Evolutionary conservation across 192 early-diverging fungal species (phyloP), one percentile per base, ranked within the genome.

Genomic region (Rhizophagus sp.): DNA sequence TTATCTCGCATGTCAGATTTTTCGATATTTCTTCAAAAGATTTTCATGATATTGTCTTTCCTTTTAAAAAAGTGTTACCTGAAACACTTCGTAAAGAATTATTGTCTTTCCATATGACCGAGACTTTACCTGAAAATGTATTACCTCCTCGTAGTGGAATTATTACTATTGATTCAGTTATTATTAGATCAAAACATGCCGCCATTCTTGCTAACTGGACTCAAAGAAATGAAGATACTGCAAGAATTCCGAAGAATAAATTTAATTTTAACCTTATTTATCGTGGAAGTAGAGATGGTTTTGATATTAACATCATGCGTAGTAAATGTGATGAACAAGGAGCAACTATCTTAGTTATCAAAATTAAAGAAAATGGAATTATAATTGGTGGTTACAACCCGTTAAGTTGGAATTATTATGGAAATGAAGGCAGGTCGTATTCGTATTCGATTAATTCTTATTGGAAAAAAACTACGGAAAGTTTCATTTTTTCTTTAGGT

Each of bases 1-100:
- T 36, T 22, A 77, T 77, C n/a, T n/a, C 19, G 4, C 22, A 62
- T 44, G 25, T 77, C 30, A 22, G 76, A 50, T 77, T 74, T 24
- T 57, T 57, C 9, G 52, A 74, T 15, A 74, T 74, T 30, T 77
- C 76, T 39, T 34, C 63, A 30, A 27, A 24, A 3, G 63, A 77
- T 62, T 77, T 77, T 44, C 39, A 66, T 66, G 15, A 49, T 27
- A 36, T 49, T 3, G 7, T 73, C 33, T 1, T 0, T 0, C 72
- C 72, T 47, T 52, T 47, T 30, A 73, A 52, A 33, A 47, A 25
- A 52, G 17, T 50, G 4, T 5, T 73, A 73, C 72, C 72, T 34
- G 2, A 10, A 52, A 7, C 19, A 27, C 27, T 73, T 9, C 52
- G n/a, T 50, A 47, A 73, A 25, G 25, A 73, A 27, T 13, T 73